Evolutionary conservation across 129 eudicot genomes (phyloP).

Genomic region (Heracleum sosnowskyi): DNA sequence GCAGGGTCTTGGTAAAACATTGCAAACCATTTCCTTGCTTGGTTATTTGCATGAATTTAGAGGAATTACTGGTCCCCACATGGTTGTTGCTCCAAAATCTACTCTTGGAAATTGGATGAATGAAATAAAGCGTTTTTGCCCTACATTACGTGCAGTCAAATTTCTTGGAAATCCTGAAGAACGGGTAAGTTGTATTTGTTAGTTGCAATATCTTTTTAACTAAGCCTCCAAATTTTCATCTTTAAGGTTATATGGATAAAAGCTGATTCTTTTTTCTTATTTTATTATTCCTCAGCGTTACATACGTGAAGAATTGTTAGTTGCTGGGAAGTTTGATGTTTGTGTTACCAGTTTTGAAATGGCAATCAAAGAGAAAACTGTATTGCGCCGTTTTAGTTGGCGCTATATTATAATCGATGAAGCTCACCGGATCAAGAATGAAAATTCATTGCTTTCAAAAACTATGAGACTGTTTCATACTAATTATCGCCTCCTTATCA

Average conservation of each 20-base stretch:
- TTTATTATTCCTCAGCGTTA: constrained; percentile 45
- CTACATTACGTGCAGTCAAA: constrained; percentile 77
- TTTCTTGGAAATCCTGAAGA: constrained; percentile 97
- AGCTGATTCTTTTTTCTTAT: neutral
- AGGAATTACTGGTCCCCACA: constrained; percentile 98
- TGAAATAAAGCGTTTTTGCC: constrained; percentile 92
- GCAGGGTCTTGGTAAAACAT: constrained; percentile 95
- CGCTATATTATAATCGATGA: constrained; percentile 14
- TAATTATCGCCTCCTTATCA: constrained; percentile 87
- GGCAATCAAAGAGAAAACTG: constrained; percentile 73
- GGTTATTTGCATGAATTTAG: constrained; percentile 92
- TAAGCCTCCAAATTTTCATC: neutral
- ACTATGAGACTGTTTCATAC: constrained; percentile 90
- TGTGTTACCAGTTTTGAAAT: constrained; percentile 99
- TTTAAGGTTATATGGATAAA: neutral
- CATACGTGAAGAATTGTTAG: constrained; percentile 85
- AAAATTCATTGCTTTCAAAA: constrained; percentile 25
- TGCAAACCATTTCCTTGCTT: constrained; percentile 93
- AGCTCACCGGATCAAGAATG: constrained; percentile 16
- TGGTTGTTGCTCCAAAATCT: constrained; percentile 99
- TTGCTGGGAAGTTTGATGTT: constrained; percentile 97
- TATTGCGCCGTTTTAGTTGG: constrained; percentile 13
- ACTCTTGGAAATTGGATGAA: constrained; percentile 99
- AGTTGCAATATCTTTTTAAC: neutral
- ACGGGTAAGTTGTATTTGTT: constrained; percentile 37